Conservation (phyloP, 2,329 filamentous ascomycete species). For the Colletotrichum phormii region DNA sequence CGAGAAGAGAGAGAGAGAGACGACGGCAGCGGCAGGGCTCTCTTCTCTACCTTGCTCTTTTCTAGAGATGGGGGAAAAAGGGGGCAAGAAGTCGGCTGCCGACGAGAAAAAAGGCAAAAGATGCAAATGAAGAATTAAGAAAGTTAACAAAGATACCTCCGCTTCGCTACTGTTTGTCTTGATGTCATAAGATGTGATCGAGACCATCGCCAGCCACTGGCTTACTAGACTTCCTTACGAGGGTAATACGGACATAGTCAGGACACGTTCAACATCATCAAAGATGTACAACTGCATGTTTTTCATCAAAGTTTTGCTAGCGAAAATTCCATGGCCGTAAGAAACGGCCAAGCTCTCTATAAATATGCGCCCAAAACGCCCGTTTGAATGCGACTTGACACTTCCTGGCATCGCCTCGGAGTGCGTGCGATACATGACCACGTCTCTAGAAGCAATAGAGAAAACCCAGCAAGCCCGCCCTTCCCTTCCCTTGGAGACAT, state of each 20-base stretch:
- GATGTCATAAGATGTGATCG: too few relatives aligned
- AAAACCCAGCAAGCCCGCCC: not conserved
- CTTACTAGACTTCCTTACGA: too few relatives aligned
- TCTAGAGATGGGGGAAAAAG: conserved; percentile 1
- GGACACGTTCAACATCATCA: too few relatives aligned
- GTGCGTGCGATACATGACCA: conserved; percentile 9
- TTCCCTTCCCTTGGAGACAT: not conserved
- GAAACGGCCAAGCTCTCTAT: conserved; percentile 9
- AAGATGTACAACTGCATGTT: not conserved
- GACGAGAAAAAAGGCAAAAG: conserved; percentile 16
- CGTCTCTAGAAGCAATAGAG: not conserved
- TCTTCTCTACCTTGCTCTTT: not conserved
- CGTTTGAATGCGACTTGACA: conserved; percentile 15
- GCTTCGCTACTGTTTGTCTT: not conserved
- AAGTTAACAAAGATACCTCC: not conserved
- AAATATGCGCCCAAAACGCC: conserved; percentile 30
- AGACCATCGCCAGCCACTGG: too few relatives aligned
- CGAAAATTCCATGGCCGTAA: not conserved
- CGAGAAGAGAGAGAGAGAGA: not conserved
- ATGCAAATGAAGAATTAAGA: conserved; percentile 25
- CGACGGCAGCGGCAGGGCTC: not conserved
- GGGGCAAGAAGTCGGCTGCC: conserved; percentile 10
- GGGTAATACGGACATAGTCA: too few relatives aligned
- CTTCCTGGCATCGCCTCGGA: conserved; percentile 16
- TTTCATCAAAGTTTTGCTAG: not conserved